Evolutionary conservation across 345 rosid species (phyloP).

Genomic region (Eucalyptus regnans): DNA sequence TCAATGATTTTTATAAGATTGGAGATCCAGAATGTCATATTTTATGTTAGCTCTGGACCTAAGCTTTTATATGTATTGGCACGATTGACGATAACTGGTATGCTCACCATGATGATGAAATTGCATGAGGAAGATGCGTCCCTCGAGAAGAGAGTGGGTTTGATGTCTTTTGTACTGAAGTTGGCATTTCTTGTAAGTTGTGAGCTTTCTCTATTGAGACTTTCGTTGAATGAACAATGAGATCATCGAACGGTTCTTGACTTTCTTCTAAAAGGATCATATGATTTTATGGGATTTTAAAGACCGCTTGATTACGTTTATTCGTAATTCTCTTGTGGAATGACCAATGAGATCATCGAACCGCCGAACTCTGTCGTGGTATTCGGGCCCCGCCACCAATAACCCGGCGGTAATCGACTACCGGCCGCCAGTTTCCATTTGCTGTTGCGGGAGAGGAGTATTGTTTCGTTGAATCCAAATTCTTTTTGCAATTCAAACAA

Average conservation of each 20-base stretch:
- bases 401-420: too few species aligned
- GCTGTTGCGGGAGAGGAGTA: not conserved
- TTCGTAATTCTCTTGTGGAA: not conserved
- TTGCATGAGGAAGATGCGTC: not conserved
- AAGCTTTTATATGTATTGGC: not conserved
- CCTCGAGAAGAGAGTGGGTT: not conserved
- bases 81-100: fast-evolving
- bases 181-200: too few species aligned
- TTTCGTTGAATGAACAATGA: not conserved
- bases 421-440: not conserved
- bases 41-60: not conserved
- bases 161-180: not conserved
- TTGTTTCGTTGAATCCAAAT: not conserved
- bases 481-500: not conserved
- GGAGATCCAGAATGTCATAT: not conserved
- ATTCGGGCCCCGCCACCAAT: not conserved
- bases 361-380: not conserved
- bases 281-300: not conserved
- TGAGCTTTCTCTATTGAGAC: not conserved
- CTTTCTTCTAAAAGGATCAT: not conserved
- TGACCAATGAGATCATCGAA: not conserved
- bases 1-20: not conserved
- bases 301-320: not conserved
- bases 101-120: not conserved
- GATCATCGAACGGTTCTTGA: not conserved